Evolutionary conservation across 768 basidiomycete genomes (phyloP).

Genomic region (Kwoniella dendrophila): DNA sequence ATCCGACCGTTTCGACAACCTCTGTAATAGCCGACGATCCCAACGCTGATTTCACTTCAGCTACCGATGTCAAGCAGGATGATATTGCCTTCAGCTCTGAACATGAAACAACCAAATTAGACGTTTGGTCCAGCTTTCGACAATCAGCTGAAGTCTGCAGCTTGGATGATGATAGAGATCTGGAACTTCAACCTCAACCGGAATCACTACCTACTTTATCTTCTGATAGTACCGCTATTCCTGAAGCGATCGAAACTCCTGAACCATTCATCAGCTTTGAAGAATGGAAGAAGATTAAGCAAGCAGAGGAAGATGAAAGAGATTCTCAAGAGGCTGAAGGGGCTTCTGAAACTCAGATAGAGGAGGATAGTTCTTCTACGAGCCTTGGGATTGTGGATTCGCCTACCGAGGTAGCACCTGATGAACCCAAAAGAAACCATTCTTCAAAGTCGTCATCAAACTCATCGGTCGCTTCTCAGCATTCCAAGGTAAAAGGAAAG

Average conservation of each 20-base stretch:
- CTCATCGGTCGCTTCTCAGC: neutral
- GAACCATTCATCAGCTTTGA: slow-evolving; percentile 44
- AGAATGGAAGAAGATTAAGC: slow-evolving; percentile 47
- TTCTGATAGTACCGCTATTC: slow-evolving; percentile 3
- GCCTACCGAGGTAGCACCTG: neutral
- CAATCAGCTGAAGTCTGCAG: slow-evolving; percentile 8
- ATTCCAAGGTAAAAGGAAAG: neutral
- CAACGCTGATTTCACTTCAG: neutral
- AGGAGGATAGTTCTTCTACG: neutral
- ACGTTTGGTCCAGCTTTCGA: slow-evolving; percentile 23
- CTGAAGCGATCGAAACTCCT: slow-evolving; percentile 7
- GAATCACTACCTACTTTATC: too few species aligned
- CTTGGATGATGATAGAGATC: neutral
- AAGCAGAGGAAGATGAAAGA: slow-evolving; percentile 36
- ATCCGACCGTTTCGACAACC: neutral
- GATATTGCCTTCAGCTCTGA: too few species aligned
- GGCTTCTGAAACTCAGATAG: neutral
- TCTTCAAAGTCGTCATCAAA: neutral
- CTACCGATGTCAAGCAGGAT: too few species aligned
- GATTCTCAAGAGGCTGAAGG: slow-evolving; percentile 22
- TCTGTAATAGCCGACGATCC: neutral
- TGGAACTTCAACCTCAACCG: neutral
- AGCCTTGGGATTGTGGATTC: neutral
- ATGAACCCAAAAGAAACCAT: neutral
- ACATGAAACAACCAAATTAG: neutral